phyloP scores from a whole-genome alignment of 768 basidiomycete genomes.

The Tylopilus sp. region DNA sequence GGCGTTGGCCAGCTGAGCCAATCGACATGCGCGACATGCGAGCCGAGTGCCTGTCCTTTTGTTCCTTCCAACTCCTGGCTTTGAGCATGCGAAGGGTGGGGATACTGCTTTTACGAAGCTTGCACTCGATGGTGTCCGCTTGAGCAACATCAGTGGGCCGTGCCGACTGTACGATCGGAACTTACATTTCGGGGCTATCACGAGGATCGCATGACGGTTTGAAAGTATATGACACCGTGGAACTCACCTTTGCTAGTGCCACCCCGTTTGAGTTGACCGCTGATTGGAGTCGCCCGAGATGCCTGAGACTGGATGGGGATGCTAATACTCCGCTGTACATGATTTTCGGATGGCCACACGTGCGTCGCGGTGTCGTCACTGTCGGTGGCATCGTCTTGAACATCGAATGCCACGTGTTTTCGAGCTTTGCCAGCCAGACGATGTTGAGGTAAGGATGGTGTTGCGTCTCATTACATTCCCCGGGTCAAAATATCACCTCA shows the following conservation, averaged over 20 bases:
- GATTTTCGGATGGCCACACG: constrained; percentile 5
- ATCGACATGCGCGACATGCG: constrained; percentile 19
- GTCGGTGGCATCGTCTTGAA: constrained; percentile 3
- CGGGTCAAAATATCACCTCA: background rate
- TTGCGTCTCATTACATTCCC: constrained; percentile 2
- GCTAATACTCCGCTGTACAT: background rate
- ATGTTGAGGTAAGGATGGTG: background rate
- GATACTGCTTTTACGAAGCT: constrained; percentile 3
- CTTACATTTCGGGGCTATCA: constrained; percentile 18
- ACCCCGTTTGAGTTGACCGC: background rate
- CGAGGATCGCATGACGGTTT: background rate
- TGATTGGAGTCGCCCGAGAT: background rate
- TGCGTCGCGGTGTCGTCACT: constrained; percentile 16
- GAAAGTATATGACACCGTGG: background rate
- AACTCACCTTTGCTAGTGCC: constrained; percentile 8
- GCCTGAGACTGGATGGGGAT: background rate
- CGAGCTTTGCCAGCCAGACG: background rate
- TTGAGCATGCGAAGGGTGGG: background rate
- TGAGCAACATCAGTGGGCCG: constrained; percentile 1
- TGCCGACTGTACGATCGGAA: background rate
- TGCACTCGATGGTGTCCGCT: constrained; percentile 10
- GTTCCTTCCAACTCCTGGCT: constrained; percentile 4
- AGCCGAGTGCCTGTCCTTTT: constrained; percentile 10
- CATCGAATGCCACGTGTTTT: constrained; percentile 16
- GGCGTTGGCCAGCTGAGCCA: no score